Base-by-base conservation (phyloP, 2,329 filamentous ascomycete genomes). In the Penicillium hesseltinei region DNA sequence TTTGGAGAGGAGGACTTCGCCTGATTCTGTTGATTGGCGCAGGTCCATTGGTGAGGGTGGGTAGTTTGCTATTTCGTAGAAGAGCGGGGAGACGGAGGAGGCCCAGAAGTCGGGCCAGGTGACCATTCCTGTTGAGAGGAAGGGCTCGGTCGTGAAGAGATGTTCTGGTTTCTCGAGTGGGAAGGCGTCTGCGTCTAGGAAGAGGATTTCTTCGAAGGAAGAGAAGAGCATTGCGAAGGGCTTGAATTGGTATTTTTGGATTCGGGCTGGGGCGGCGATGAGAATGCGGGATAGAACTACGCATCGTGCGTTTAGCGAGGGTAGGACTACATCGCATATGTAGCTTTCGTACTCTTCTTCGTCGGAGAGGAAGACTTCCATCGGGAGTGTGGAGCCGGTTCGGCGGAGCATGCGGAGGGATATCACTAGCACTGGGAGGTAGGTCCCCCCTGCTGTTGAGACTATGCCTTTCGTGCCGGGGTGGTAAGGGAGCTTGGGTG, bases 1-100 rank as follows among this genome's bases (percentile, higher is more conserved):
- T 60, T 84, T 84, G 58, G 80, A 78, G 55, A 80, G 72, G 5
- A 82, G 63, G 2, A 84, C 58, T 50, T 82, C 75, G 19, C 81
- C 80, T 2, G 79, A 77, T 66, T 83, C 81, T 15, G 78, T 78
- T 19, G 75, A 77, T 27, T 64, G 63, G n/a, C 64, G 72, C 50
- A 21, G 72, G 69, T 23, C 59, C 2, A 71, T 62, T 3, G 76
- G 73, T 3, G 70, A 65, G 4, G 63, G 44, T 6, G 60, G 11
- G 17, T 74, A 67, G 43, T 68, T 71, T 11, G 77, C 71, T 44
- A 83, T 77, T 31, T 76, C 66, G 65, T 79, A 82, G 66, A 78
- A 81, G 43, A 71, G 66, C 0, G 75, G 73, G 1, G 78, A 79
- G 4, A 72, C 69, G 0, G 76, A 77, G 5, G 75, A 69, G 27